phyloP scores from a whole-genome alignment of 2,329 filamentous ascomycete genomes.

The Raffaelea ambrosiae region DNA sequence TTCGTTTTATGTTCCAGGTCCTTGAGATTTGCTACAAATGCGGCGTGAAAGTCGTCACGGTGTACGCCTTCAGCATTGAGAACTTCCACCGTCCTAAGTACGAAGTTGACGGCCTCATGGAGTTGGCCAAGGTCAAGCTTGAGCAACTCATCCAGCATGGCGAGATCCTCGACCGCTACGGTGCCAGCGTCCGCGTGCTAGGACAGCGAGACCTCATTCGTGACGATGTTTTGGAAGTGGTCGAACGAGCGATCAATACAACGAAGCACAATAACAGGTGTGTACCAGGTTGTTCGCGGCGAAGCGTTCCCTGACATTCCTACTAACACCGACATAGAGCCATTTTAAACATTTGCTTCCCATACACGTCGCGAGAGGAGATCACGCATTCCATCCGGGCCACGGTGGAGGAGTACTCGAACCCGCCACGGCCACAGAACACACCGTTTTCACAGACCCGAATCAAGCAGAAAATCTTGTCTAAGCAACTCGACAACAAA shows the following conservation, averaged over 20 bases:
- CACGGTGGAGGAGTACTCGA: constrained; percentile 80
- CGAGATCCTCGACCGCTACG: constrained; percentile 86
- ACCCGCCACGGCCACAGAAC: constrained; percentile 54
- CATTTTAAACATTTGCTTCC: constrained; percentile 88
- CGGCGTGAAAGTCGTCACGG: constrained; percentile 91
- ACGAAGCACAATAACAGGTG: constrained; percentile 81
- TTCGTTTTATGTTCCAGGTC: too few species aligned
- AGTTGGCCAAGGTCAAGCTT: constrained; percentile 92
- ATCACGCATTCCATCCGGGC: constrained; percentile 84
- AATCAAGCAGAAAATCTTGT: constrained; percentile 78
- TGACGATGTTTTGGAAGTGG: constrained; percentile 78
- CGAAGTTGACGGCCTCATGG: constrained; percentile 95
- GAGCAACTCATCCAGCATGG: constrained; percentile 88
- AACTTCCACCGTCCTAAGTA: constrained; percentile 97
- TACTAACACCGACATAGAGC: constrained; percentile 26
- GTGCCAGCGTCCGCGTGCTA: constrained; percentile 75
- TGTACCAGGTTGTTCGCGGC: too few species aligned
- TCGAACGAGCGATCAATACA: constrained; percentile 77
- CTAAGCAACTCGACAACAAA: constrained; percentile 47
- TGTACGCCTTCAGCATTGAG: constrained; percentile 98
- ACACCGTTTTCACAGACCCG: constrained; percentile 80
- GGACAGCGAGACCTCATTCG: constrained; percentile 79
- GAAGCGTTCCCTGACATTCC: background rate
- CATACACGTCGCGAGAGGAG: constrained; percentile 92
- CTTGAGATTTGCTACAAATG: constrained; percentile 98